A percentile compares a stretch with the other conserved stretches of the same genome.
Evolutionary conservation across 306 rosid species (phyloP).

Genomic region (Cucumis cinereus): DNA sequence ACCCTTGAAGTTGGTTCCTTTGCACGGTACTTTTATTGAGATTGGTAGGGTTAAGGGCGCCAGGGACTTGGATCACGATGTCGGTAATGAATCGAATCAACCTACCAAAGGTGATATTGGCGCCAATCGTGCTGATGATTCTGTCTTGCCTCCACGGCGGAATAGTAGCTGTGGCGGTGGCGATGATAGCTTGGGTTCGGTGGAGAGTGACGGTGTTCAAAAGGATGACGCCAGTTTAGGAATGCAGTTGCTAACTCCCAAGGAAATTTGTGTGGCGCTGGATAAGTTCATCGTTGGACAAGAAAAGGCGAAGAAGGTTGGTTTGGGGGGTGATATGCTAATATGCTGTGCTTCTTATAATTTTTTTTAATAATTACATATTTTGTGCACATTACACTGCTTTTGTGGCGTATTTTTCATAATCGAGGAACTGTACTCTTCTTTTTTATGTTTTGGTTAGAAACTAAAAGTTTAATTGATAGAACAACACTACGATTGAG

Average conservation of each 20-base stretch:
- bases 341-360: neutral
- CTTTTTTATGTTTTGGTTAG: neutral
- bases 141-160: neutral
- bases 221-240: neutral
- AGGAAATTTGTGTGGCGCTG: slow-evolving; percentile 33
- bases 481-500: neutral
- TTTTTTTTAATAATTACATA: neutral
- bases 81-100: slow-evolving; percentile 4
- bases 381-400: neutral
- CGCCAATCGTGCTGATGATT: neutral
- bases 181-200: slow-evolving; percentile 2
- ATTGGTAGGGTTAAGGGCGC: slow-evolving; percentile 37
- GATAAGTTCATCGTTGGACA: slow-evolving; percentile 48
- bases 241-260: slow-evolving; percentile 40
- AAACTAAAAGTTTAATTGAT: neutral
- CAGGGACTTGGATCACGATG: slow-evolving; percentile 5
- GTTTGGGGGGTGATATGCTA: neutral
- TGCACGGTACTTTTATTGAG: slow-evolving; percentile 54
- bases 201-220: neutral
- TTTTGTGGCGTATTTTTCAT: neutral
- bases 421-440: neutral
- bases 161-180: neutral
- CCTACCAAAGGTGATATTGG: neutral
- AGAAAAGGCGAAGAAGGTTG: slow-evolving; percentile 48
- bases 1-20: slow-evolving; percentile 49